Conservation (phyloP, 179 eudicot genomes). For the Gypsophila paniculata region DNA sequence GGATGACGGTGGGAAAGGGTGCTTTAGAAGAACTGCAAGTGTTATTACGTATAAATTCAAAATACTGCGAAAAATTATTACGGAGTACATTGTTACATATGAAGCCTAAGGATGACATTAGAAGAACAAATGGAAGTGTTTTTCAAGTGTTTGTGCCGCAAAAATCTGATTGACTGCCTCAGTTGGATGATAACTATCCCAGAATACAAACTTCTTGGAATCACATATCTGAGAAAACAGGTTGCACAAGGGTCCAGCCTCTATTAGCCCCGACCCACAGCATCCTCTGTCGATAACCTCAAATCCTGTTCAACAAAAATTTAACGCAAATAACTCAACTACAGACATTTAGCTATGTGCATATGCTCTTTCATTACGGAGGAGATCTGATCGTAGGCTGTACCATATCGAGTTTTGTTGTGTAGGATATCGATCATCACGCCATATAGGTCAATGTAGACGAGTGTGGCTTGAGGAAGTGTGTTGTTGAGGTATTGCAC, state of each 20-base stretch:
- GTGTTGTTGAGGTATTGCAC: constrained; percentile 30
- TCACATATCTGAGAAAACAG: constrained; percentile 31
- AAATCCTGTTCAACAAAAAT: constrained; percentile 33
- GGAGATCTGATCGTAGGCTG: too few species aligned
- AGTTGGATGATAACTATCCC: constrained; percentile 68
- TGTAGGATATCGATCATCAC: constrained; percentile 44
- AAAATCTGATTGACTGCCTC: constrained; percentile 44
- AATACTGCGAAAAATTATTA: constrained; percentile 6
- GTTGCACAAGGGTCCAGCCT: constrained; percentile 43
- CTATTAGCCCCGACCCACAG: constrained; percentile 62
- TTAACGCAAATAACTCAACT: neutral
- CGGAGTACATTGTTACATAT: neutral
- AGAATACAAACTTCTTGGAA: constrained; percentile 39
- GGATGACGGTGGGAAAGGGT: too few species aligned
- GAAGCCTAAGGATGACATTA: neutral
- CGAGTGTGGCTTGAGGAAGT: constrained; percentile 38
- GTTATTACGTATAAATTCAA: neutral
- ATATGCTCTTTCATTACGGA: too few species aligned
- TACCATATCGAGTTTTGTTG: constrained; percentile 45
- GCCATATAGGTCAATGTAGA: constrained; percentile 49
- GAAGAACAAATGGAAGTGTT: constrained; percentile 2
- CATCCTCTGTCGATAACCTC: constrained; percentile 50
- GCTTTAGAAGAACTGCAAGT: neutral
- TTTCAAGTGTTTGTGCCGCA: constrained; percentile 21
- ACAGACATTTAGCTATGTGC: too few species aligned